A percentile compares a stretch with the other conserved stretches of the same genome.
Conservation (phyloP, 768 basidiomycete species). For the Leccinum uliginosum region DNA sequence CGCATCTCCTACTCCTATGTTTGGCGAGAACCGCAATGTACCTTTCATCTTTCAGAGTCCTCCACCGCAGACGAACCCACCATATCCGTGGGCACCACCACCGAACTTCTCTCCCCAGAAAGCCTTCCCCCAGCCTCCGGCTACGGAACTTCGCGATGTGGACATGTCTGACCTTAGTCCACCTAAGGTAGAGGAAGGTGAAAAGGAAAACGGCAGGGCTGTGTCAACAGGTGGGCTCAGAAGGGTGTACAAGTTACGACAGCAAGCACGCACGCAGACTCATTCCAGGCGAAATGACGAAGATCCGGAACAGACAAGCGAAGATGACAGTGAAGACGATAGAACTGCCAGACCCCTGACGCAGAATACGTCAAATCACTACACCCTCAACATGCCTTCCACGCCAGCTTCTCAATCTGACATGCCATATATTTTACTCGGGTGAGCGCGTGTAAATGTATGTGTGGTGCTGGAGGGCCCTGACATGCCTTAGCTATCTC, state of each 20-base stretch:
- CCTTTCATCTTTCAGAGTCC: constrained; percentile 70
- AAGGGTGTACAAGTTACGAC: constrained; percentile 61
- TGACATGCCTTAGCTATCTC: constrained; percentile 57
- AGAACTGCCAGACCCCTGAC: constrained; percentile 37
- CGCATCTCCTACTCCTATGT: constrained; percentile 42
- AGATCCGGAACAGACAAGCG: constrained; percentile 37
- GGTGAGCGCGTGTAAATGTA: constrained; percentile 45
- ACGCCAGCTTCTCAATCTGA: constrained; percentile 54
- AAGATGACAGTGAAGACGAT: constrained; percentile 47
- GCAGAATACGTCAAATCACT: constrained; percentile 69
- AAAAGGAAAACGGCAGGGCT: constrained; percentile 39
- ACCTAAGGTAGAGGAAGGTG: constrained; percentile 40
- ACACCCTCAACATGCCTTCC: constrained; percentile 77
- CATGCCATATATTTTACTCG: constrained; percentile 77
- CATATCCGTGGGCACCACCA: constrained; percentile 65
- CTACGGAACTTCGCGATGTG: constrained; percentile 56
- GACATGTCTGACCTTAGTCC: constrained; percentile 76
- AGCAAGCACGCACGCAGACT: constrained; percentile 38
- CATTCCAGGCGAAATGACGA: constrained; percentile 20
- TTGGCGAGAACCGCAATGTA: constrained; percentile 61
- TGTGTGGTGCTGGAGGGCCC: constrained; percentile 12
- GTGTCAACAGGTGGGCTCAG: constrained; percentile 63
- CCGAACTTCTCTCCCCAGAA: constrained; percentile 55
- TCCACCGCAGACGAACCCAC: constrained; percentile 37
- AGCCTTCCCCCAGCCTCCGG: constrained; percentile 46